Percentiles rank a stretch among this genome's conserved stretches.
phyloP scores from a whole-genome alignment of 2,329 filamentous ascomycete species.

The Ilyonectria mors-panacis region DNA sequence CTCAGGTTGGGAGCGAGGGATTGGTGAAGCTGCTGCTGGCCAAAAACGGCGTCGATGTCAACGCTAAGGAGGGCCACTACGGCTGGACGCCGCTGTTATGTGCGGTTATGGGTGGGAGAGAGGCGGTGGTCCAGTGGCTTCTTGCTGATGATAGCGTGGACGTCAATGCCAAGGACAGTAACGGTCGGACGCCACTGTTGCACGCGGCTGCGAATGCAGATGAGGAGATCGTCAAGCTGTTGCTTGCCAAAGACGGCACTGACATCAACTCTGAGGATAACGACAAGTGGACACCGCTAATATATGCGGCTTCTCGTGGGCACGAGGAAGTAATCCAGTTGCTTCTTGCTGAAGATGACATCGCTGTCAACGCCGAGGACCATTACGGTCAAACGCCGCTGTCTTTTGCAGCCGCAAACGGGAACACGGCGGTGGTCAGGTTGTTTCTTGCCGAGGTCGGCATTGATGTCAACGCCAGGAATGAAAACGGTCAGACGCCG shows the following conservation, averaged over 20 bases:
- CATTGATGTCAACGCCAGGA: neutral
- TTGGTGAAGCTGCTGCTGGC: neutral
- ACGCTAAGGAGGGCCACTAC: neutral
- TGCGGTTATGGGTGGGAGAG: slow-evolving; percentile 1
- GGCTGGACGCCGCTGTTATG: slow-evolving; percentile 11
- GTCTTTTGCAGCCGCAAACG: neutral
- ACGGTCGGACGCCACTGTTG: slow-evolving; percentile 5
- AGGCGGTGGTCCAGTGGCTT: neutral
- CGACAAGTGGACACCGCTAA: neutral
- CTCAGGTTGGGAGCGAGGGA: neutral
- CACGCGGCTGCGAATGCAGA: neutral
- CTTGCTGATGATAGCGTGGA: neutral
- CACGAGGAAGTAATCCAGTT: neutral
- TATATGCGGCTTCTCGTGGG: neutral
- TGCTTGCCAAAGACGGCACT: neutral
- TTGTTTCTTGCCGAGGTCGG: neutral
- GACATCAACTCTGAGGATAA: slow-evolving; percentile 2
- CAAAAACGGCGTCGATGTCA: neutral
- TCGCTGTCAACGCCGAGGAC: neutral
- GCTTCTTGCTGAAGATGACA: neutral
- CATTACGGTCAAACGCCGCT: neutral
- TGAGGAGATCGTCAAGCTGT: neutral
- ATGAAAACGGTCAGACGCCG: neutral
- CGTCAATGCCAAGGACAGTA: neutral
- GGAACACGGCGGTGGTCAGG: neutral